These are phyloP conservation scores for Trametes villosa DNA, from an alignment of 768 basidiomycete species.

Conservation along the genomic window DNA sequence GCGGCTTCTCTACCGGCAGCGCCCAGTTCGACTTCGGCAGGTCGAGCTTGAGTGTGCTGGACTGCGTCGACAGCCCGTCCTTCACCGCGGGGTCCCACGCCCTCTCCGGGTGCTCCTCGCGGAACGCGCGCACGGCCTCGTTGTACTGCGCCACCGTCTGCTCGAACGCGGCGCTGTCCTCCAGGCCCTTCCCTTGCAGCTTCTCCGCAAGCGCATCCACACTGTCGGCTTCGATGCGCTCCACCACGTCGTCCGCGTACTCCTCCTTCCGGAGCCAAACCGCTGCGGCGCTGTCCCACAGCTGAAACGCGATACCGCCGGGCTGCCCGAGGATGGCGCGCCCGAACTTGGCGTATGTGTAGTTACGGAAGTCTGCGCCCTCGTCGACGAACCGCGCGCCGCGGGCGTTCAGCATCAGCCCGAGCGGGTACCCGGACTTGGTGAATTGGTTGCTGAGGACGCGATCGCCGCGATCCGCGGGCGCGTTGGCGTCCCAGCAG, in stretches of 20 bases:
- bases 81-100: conserved; percentile 69
- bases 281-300: conserved; percentile 58
- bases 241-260: conserved; percentile 64
- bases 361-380: conserved; percentile 73
- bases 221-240: conserved; percentile 52
- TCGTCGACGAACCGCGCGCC: conserved; percentile 73
- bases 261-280: conserved; percentile 61
- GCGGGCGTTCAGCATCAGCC: conserved; percentile 64
- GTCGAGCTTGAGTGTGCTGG: conserved; percentile 38
- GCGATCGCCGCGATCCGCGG: conserved; percentile 54
- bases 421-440: conserved; percentile 74
- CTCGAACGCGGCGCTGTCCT: conserved; percentile 46
- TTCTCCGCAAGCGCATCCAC: conserved; percentile 55
- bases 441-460: conserved; percentile 70
- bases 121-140: conserved; percentile 45
- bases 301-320: conserved; percentile 63
- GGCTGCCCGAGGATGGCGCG: conserved; percentile 61
- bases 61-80: conserved; percentile 61
- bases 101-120: conserved; percentile 37
- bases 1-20: conserved; percentile 51
- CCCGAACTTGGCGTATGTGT: conserved; percentile 74
- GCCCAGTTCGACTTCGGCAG: conserved; percentile 75
- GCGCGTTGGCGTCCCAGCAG: conserved; percentile 70
- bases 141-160: conserved; percentile 57
- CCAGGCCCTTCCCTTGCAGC: conserved; percentile 50